Conservation (phyloP, 1,284 basidiomycete genomes). For the Cutaneotrichosporon arboriforme region DNA sequence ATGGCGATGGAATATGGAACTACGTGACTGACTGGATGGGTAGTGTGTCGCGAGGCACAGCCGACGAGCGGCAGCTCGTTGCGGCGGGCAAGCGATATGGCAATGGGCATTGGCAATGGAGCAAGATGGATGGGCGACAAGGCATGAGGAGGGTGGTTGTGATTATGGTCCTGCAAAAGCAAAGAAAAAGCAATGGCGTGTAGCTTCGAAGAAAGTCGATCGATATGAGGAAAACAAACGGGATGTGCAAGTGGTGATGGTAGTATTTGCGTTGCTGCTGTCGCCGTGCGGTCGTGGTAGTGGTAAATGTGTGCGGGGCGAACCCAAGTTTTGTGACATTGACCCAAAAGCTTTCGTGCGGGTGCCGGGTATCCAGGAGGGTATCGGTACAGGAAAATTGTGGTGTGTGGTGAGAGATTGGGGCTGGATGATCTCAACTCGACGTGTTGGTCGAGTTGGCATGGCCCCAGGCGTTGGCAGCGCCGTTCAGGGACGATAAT, state of each 20-base stretch:
- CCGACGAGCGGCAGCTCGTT: neutral
- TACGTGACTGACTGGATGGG: neutral
- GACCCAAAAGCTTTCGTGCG: neutral
- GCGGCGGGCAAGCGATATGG: slow-evolving; percentile 2
- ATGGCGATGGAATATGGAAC: slow-evolving; percentile 1
- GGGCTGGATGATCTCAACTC: neutral
- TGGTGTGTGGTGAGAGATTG: neutral
- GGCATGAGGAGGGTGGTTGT: slow-evolving; percentile 1
- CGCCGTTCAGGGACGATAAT: slow-evolving; percentile 26
- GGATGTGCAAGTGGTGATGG: neutral
- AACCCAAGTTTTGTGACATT: neutral
- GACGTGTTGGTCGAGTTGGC: slow-evolving; percentile 11
- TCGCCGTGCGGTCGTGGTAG: neutral
- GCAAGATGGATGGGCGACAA: slow-evolving; percentile 5
- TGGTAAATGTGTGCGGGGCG: neutral
- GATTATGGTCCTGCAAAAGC: no score
- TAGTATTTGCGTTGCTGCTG: neutral
- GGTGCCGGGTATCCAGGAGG: slow-evolving; percentile 1
- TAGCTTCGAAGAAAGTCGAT: neutral
- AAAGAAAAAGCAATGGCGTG: no score
- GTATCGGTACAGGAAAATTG: neutral
- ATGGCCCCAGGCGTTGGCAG: slow-evolving; percentile 34
- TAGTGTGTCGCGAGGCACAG: neutral
- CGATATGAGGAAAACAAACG: neutral
- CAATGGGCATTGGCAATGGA: neutral